A percentile compares a stretch with the other conserved stretches of the same genome.
Evolutionary conservation across 352 stramenopile species (phyloP).

Genomic region (Blastocystis hominis): DNA sequence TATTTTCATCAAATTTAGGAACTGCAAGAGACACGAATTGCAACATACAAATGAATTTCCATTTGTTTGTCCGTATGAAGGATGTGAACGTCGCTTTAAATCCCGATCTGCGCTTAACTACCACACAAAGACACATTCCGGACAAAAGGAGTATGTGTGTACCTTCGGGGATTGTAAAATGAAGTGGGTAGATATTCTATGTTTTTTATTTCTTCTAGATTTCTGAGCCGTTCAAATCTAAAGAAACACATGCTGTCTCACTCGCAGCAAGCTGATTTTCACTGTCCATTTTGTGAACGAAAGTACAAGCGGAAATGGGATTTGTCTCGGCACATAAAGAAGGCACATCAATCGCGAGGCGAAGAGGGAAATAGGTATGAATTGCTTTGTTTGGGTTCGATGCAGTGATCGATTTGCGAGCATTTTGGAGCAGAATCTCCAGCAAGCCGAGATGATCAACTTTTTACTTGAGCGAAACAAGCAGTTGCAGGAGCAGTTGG

Average conservation of each 20-base stretch:
- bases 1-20: neutral
- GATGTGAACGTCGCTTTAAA: conserved; percentile 4
- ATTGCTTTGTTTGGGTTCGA: neutral
- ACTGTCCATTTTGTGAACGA: conserved; percentile 20
- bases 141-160: neutral
- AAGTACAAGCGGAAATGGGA: conserved; percentile 34
- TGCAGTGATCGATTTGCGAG: neutral
- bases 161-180: neutral
- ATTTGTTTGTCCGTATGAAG: neutral
- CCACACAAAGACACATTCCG: conserved; percentile 32
- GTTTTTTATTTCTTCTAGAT: neutral
- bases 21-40: conserved; percentile 40
- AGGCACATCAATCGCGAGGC: neutral
- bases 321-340: conserved; percentile 6
- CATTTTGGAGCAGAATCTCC: conserved; percentile 17
- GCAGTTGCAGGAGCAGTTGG: neutral
- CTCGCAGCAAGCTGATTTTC: neutral
- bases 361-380: neutral
- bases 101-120: conserved; percentile 19
- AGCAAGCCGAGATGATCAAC: conserved; percentile 31
- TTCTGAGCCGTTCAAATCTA: neutral
- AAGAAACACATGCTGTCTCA: conserved; percentile 43
- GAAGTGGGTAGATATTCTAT: neutral
- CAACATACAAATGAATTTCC: conserved; percentile 22
- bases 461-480: conserved; percentile 39